phyloP scores from a whole-genome alignment of 805 yeast genomes.

The Jamesozyma piceae region DNA sequence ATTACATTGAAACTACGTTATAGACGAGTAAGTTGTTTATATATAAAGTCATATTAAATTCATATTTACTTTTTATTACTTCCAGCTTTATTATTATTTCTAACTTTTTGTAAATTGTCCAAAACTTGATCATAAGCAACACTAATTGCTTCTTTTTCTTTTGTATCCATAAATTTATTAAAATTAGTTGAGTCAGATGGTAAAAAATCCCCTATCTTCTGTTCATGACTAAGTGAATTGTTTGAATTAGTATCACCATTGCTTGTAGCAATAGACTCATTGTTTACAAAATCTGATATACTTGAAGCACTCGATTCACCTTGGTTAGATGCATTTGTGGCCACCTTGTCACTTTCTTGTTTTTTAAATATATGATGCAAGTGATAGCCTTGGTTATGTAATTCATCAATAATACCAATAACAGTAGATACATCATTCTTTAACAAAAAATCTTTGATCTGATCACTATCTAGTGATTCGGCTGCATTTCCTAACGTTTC shows the following conservation, averaged over 20 bases:
- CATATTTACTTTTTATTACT: not conserved
- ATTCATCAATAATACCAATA: constrained; percentile 31
- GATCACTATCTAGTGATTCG: constrained; percentile 30
- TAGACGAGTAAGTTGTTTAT: not conserved
- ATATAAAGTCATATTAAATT: not conserved
- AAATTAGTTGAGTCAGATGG: constrained; percentile 2
- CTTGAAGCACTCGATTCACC: not conserved
- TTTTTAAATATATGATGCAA: constrained; percentile 32
- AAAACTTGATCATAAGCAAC: constrained; percentile 36
- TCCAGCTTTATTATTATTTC: not conserved
- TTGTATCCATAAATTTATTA: constrained; percentile 7
- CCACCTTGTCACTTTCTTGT: constrained; percentile 3
- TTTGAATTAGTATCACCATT: constrained; percentile 2
- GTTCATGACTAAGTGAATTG: not conserved
- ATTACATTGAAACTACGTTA: not conserved
- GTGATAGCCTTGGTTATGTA: constrained; percentile 35
- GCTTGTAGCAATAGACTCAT: not conserved
- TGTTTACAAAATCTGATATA: too few relatives aligned
- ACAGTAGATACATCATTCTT: constrained; percentile 35
- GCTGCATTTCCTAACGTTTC: constrained; percentile 24
- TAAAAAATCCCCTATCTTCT: constrained; percentile 1
- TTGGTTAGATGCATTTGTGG: not conserved
- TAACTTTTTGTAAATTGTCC: constrained; percentile 31
- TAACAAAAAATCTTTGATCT: constrained; percentile 30
- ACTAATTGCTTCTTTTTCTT: constrained; percentile 26